A percentile compares a stretch with the other conserved stretches of the same genome.
Evolutionary conservation across 768 basidiomycete genomes (phyloP).

Genomic region (Psilocybe subaeruginosa): DNA sequence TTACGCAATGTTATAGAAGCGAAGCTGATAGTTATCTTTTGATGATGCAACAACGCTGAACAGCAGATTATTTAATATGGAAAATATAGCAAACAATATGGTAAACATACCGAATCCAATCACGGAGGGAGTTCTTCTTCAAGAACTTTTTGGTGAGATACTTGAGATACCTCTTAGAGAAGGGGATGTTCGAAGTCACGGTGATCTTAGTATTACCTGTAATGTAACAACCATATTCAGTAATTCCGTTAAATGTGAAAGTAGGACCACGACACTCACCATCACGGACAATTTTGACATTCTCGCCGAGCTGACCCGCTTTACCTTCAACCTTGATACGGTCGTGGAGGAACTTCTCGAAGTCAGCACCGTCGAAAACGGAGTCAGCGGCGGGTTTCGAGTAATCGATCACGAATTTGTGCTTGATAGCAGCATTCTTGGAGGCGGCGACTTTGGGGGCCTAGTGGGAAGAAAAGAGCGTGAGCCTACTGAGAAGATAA

Average conservation of each 20-base stretch:
- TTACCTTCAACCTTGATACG: slow-evolving; percentile 94
- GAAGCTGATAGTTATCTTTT: slow-evolving; percentile 93
- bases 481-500: slow-evolving; percentile 17
- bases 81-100: neutral
- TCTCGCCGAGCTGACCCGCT: slow-evolving; percentile 90
- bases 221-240: neutral
- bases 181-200: slow-evolving; percentile 82
- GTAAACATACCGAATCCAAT: slow-evolving; percentile 86
- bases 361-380: slow-evolving; percentile 63
- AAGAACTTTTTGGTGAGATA: slow-evolving; percentile 99
- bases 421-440: slow-evolving; percentile 60
- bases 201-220: slow-evolving; percentile 81
- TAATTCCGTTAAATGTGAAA: neutral
- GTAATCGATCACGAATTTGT: slow-evolving; percentile 85
- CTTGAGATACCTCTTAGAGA: slow-evolving; percentile 98
- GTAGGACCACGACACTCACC: slow-evolving; percentile 48
- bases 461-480: slow-evolving; percentile 3
- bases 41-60: slow-evolving; percentile 85
- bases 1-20: slow-evolving; percentile 93
- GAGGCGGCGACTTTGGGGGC: slow-evolving; percentile 56
- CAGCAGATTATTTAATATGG: slow-evolving; percentile 11
- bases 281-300: slow-evolving; percentile 84
- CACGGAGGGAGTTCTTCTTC: slow-evolving; percentile 95
- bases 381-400: slow-evolving; percentile 72
- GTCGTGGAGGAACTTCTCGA: slow-evolving; percentile 90